phyloP scores from a whole-genome alignment of 192 early-diverging fungal genomes.

The Mortierella claussenii region DNA sequence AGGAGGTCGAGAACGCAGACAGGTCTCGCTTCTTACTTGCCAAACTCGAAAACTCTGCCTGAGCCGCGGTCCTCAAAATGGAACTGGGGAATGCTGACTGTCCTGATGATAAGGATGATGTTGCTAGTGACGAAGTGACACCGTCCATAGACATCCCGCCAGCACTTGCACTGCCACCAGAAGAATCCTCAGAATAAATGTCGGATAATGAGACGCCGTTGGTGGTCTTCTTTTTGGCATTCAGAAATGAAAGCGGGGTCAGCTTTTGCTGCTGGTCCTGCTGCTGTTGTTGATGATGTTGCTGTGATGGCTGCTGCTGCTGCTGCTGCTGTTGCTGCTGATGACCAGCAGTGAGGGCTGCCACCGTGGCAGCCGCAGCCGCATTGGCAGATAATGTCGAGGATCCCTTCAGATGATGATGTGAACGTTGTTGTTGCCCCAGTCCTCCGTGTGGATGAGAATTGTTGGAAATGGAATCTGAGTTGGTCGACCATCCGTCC shows the following conservation, averaged over 20 bases:
- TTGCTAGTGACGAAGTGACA: background rate
- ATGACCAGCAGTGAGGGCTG: slow-evolving; percentile 37
- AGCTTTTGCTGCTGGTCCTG: slow-evolving; percentile 28
- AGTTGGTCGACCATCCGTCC: slow-evolving; percentile 45
- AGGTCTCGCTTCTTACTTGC: slow-evolving; percentile 48
- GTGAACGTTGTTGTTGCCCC: background rate
- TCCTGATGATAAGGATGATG: background rate
- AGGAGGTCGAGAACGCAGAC: slow-evolving; percentile 44
- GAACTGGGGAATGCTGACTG: slow-evolving; percentile 36
- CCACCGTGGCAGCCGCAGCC: slow-evolving; percentile 46
- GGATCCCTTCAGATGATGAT: slow-evolving; percentile 3
- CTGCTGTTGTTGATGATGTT: slow-evolving; percentile 26
- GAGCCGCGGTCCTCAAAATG: slow-evolving; percentile 37
- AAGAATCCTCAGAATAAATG: slow-evolving; percentile 41
- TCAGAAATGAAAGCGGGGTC: slow-evolving; percentile 40
- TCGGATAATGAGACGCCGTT: slow-evolving; percentile 48
- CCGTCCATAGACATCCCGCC: no score
- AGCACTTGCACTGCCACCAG: no score
- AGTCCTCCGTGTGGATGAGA: background rate
- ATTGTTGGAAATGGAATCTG: slow-evolving; percentile 7
- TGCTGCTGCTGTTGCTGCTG: slow-evolving; percentile 23
- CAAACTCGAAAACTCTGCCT: slow-evolving; percentile 31
- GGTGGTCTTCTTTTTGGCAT: slow-evolving; percentile 25
- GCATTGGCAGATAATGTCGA: slow-evolving; percentile 20
- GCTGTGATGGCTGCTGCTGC: slow-evolving; percentile 9